Evolutionary conservation across 768 basidiomycete species (phyloP).

Genomic region (Termitomyces heimii): DNA sequence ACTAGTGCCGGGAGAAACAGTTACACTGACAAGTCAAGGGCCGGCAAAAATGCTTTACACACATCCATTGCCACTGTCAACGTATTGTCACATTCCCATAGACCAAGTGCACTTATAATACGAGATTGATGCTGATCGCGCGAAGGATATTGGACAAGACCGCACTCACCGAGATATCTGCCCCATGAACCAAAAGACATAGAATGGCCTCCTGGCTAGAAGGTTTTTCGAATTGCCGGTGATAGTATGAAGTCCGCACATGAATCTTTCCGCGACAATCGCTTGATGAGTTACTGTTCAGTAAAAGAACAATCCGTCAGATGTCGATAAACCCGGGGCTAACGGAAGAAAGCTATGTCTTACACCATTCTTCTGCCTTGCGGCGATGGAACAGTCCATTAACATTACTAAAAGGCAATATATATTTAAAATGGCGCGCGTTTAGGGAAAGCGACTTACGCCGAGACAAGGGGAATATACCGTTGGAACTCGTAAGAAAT

Average conservation of each 20-base stretch:
- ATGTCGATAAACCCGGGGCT: not conserved
- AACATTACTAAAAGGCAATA: conserved; percentile 27
- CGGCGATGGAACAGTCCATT: conserved; percentile 41
- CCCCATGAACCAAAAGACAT: conserved; percentile 72
- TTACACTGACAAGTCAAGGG: conserved; percentile 45
- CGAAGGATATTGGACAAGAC: not conserved
- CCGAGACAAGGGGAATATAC: conserved; percentile 52
- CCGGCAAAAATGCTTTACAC: conserved; percentile 52
- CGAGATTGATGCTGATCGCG: conserved; percentile 2
- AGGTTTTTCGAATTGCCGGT: conserved; percentile 48
- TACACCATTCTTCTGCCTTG: conserved; percentile 67
- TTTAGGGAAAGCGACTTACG: conserved; percentile 29
- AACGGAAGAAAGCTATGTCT: conserved; percentile 17
- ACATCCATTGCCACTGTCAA: conserved; percentile 58
- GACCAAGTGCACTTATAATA: conserved; percentile 38
- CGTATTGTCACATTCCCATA: conserved; percentile 59
- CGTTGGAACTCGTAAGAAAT: conserved; percentile 66
- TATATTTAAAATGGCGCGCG: not conserved
- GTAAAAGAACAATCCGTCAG: conserved; percentile 3
- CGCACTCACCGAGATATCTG: conserved; percentile 50
- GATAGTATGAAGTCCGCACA: conserved; percentile 52
- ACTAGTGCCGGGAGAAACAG: conserved; percentile 3
- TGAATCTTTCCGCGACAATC: conserved; percentile 51
- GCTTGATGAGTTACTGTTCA: conserved; percentile 54
- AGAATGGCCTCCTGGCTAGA: conserved; percentile 57